These are phyloP conservation scores for Aurantiochytrium sp. DNA, from an alignment of 108 stramenopile genomes.

Conservation along the genomic window DNA sequence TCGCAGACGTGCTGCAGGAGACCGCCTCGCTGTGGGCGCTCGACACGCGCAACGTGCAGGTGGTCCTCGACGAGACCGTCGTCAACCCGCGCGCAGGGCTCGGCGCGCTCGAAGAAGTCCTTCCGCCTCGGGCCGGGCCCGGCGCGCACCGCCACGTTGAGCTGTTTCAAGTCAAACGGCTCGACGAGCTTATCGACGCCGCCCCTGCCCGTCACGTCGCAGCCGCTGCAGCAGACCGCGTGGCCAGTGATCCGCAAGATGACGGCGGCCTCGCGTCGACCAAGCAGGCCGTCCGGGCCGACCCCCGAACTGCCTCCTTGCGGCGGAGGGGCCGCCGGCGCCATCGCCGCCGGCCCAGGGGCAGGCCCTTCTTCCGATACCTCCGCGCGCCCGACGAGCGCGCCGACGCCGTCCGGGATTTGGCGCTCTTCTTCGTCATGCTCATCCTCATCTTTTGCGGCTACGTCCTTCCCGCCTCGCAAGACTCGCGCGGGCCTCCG, in stretches of 20 bases:
- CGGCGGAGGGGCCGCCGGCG: neutral
- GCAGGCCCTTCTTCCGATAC: neutral
- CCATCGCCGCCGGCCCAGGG: neutral
- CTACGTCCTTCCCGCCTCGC: neutral
- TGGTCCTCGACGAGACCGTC: neutral
- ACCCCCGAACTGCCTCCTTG: no score
- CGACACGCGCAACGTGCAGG: neutral
- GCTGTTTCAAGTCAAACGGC: no score
- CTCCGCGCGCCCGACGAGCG: neutral
- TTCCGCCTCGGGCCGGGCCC: neutral
- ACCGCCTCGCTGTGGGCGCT: neutral
- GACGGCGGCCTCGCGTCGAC: neutral
- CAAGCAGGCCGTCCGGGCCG: no score
- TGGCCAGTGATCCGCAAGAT: no score
- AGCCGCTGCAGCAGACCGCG: no score
- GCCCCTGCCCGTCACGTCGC: no score
- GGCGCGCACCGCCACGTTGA: neutral
- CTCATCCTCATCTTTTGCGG: neutral
- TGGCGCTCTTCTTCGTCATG: neutral
- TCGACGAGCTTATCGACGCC: no score
- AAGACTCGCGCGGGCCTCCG: neutral
- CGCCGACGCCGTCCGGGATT: neutral
- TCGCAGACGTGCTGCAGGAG: neutral
- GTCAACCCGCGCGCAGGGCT: neutral
- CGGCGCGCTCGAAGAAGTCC: neutral